A percentile compares a stretch with the other conserved stretches of the same genome.
Evolutionary conservation across 768 basidiomycete genomes (phyloP).

Genomic region (Lentinula detonsa): DNA sequence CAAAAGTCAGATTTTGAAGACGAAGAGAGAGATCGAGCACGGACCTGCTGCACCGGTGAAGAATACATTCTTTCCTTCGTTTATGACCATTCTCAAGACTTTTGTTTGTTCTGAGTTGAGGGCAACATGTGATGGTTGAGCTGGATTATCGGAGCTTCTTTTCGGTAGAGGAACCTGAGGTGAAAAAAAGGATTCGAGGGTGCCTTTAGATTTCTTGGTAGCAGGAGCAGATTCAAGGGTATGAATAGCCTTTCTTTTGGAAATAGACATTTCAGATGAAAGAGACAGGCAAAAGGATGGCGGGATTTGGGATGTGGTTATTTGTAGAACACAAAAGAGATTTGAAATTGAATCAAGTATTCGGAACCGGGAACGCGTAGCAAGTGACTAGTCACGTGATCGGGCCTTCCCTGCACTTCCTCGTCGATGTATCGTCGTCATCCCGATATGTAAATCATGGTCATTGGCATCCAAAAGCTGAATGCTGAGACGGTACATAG

Average conservation of each 20-base stretch:
- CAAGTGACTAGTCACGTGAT: too few relatives aligned
- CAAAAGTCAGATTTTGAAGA: not conserved
- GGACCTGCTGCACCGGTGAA: constrained; percentile 79
- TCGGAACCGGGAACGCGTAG: too few relatives aligned
- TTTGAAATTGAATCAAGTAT: too few relatives aligned
- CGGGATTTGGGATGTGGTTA: not conserved
- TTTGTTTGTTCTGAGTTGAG: constrained; percentile 64
- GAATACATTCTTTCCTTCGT: constrained; percentile 57
- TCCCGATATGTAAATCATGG: too few relatives aligned
- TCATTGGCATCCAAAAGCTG: too few relatives aligned
- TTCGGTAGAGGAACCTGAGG: constrained; percentile 2
- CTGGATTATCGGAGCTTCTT: not conserved
- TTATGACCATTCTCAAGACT: constrained; percentile 57
- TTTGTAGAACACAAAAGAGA: too few relatives aligned
- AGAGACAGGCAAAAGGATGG: not conserved
- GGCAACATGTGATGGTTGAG: constrained; percentile 27
- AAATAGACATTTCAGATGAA: not conserved
- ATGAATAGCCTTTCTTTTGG: not conserved
- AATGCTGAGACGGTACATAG: too few relatives aligned
- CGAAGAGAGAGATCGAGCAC: not conserved
- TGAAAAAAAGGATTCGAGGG: constrained; percentile 8
- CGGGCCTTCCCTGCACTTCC: too few relatives aligned
- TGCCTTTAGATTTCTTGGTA: constrained; percentile 1
- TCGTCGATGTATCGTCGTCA: too few relatives aligned
- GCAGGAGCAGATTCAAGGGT: not conserved